Evolutionary conservation across 1,284 basidiomycete genomes (phyloP), one percentile per base, ranked within the genome.

Genomic region (Baeospora myosura): DNA sequence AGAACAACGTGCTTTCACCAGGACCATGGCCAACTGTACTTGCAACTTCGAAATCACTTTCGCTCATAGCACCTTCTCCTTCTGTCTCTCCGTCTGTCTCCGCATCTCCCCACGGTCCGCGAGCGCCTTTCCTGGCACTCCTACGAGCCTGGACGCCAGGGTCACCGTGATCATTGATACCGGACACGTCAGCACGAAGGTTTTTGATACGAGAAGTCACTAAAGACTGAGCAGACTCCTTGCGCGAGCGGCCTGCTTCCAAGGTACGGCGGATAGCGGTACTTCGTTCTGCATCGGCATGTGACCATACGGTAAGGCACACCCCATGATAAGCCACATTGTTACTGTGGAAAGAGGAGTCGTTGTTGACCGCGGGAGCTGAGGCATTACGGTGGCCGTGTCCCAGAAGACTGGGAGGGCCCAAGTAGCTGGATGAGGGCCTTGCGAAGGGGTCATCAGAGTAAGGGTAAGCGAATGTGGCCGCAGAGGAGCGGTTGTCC

Each of bases 301-400:
- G 90, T 6, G 88, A 90, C 91, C 90, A 96, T 0, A 95, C 89
- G 3, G 88, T 91, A 40, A 96, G 71, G 49, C 88, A 91, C 24
- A 93, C 89, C 34, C 90, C 92, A 57, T 95, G 79, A 58, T 91
- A 95, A 8, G 83, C 81, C 46, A 86, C 59, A 22, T 76, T 85
- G 51, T 63, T 66, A 18, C 63, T 59, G 28, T 60, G 46, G 0
- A 65, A 55, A 34, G 63, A 59, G 43, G 59, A 67, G 41, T 63
- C 66, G 36, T 65, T 57, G 26, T 69, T 66, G 44, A 68, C 60
- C 25, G 64, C 55, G 4, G 65, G 58, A 10, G 62, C 52, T 21
- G 69, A 57, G 22, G 62, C 61, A 42, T 59, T 59, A 52, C 71
- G 68, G 7, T 70, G 56, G 16, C 63, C 58, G 34, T 75, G 74